These are phyloP conservation scores for Penicillium sp. DNA, from an alignment of 2,329 filamentous ascomycete genomes.

Conservation along the genomic window DNA sequence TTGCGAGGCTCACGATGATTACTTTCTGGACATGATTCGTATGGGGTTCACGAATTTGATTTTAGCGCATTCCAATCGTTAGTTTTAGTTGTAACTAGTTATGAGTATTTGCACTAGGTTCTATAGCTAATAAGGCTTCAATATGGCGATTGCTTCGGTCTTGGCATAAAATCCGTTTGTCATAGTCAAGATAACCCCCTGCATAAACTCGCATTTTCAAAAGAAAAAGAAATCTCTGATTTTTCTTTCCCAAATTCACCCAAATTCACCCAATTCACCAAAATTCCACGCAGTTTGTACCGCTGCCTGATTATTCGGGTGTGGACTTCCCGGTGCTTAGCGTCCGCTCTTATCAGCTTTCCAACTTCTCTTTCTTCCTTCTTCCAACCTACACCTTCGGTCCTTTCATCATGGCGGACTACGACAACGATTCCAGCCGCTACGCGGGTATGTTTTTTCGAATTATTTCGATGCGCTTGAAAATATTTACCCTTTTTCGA, in stretches of 20 bases:
- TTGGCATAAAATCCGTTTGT: conserved; percentile 2
- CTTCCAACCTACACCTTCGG: conserved; percentile 21
- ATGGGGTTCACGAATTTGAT: conserved; percentile 12
- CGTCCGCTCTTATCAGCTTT: conserved; percentile 18
- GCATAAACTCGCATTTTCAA: neutral
- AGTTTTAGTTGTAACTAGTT: conserved; percentile 1
- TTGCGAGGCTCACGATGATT: conserved; percentile 14
- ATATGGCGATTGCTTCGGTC: neutral
- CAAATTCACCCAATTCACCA: neutral
- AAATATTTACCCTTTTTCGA: conserved; percentile 1
- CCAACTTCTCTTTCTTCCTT: conserved; percentile 25
- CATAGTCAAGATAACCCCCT: neutral
- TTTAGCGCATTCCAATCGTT: conserved; percentile 6
- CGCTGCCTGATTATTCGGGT: conserved; percentile 17
- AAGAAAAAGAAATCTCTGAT: neutral
- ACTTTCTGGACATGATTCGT: conserved; percentile 17
- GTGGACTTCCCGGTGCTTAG: conserved; percentile 21
- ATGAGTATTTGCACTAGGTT: neutral
- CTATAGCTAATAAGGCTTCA: neutral
- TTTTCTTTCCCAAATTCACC: neutral
- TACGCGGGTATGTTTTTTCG: conserved; percentile 60
- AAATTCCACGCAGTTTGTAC: neutral
- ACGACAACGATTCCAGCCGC: conserved; percentile 64
- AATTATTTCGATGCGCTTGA: neutral
- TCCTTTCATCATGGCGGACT: conserved; percentile 52